These are phyloP conservation scores for Coemansia sp. DNA, from an alignment of 192 early-diverging fungal genomes.

Conservation along the genomic window DNA sequence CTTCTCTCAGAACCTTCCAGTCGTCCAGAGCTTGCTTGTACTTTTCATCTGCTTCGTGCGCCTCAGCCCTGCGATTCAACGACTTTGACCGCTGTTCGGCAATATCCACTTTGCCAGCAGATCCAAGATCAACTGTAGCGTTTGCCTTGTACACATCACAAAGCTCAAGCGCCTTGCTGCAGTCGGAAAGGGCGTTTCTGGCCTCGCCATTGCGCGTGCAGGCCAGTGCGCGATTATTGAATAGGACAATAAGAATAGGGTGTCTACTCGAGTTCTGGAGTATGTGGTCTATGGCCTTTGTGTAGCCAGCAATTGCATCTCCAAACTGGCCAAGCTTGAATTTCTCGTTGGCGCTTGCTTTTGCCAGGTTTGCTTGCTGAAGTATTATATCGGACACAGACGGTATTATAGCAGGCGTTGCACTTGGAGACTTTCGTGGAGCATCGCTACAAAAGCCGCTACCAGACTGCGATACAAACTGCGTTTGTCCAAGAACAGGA, in stretches of 20 bases:
- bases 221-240: conserved; percentile 85
- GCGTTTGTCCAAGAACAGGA: conserved; percentile 6
- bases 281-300: conserved; percentile 62
- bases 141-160: conserved; percentile 35
- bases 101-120: conserved; percentile 31
- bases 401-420: conserved; percentile 15
- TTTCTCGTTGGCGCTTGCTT: conserved; percentile 71
- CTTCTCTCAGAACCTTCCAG: conserved; percentile 56
- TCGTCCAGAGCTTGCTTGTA: conserved; percentile 68
- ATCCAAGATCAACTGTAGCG: conserved; percentile 24
- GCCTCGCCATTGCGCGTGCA: conserved; percentile 84
- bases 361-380: conserved; percentile 26
- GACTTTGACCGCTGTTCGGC: conserved; percentile 71
- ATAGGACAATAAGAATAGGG: conserved; percentile 61
- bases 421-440: not conserved
- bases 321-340: conserved; percentile 93
- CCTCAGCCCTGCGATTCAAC: conserved; percentile 73
- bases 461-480: conserved; percentile 4
- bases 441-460: not conserved
- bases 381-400: conserved; percentile 19
- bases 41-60: conserved; percentile 81
- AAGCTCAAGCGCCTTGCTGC: conserved; percentile 53
- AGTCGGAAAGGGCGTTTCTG: conserved; percentile 69
- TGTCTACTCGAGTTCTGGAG: conserved; percentile 59
- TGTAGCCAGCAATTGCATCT: conserved; percentile 75